These are phyloP conservation scores for Erythrobasidium hasegawianum DNA, from an alignment of 1,284 basidiomycete genomes.

Conservation along the genomic window DNA sequence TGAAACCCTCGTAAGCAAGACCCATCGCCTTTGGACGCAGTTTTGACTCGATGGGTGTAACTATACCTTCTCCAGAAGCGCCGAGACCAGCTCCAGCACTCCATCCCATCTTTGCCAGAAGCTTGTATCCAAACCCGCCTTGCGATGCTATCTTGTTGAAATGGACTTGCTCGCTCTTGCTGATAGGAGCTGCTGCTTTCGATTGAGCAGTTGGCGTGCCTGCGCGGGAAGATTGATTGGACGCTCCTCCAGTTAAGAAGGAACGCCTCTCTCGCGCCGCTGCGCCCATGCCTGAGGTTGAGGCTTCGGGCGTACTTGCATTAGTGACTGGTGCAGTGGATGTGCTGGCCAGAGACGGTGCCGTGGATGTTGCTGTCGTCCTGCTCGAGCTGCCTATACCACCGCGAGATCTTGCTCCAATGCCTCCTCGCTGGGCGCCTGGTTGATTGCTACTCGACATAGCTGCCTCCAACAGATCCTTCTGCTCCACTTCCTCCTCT, in stretches of 20 bases:
- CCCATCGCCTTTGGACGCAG: constrained; percentile 73
- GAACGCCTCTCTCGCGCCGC: constrained; percentile 35
- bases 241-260: constrained; percentile 38
- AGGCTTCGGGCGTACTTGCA: neutral
- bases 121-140: constrained; percentile 71
- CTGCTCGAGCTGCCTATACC: constrained; percentile 16
- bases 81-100: constrained; percentile 76
- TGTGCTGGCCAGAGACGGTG: constrained; percentile 20
- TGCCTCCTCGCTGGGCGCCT: constrained; percentile 42
- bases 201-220: constrained; percentile 14
- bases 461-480: constrained; percentile 16
- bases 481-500: constrained; percentile 28
- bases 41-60: constrained; percentile 80
- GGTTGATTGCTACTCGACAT: constrained; percentile 5
- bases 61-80: constrained; percentile 71
- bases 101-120: constrained; percentile 96
- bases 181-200: constrained; percentile 56
- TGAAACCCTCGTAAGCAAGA: constrained; percentile 80
- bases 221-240: constrained; percentile 6
- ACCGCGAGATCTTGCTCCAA: constrained; percentile 43
- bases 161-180: constrained; percentile 65
- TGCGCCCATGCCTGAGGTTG: constrained; percentile 14
- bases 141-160: constrained; percentile 64
- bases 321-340: constrained; percentile 4
- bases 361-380: neutral